A percentile compares a stretch with the other conserved stretches of the same genome.
Evolutionary conservation across 352 stramenopile species (phyloP).

Genomic region (Phytopythium aichiense): DNA sequence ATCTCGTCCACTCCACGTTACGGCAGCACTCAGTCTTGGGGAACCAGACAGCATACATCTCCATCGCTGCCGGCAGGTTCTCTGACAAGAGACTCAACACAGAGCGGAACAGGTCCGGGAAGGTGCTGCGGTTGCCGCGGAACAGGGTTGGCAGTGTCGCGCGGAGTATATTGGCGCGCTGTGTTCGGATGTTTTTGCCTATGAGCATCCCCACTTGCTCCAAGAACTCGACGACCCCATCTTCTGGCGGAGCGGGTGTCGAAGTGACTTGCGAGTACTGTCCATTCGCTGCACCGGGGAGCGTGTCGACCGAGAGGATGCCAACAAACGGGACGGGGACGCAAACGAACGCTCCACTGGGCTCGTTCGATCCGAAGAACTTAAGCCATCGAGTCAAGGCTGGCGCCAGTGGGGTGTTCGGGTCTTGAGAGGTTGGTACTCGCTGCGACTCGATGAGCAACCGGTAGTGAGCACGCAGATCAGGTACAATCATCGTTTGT

Average conservation of each 20-base stretch:
- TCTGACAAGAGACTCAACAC: constrained; percentile 29
- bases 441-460: background rate
- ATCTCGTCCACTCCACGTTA: background rate
- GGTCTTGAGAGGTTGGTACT: background rate
- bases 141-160: constrained; percentile 39
- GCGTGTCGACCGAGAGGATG: constrained; percentile 57
- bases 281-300: constrained; percentile 50
- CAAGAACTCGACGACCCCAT: constrained; percentile 50
- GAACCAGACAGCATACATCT: constrained; percentile 33
- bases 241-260: constrained; percentile 33
- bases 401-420: background rate
- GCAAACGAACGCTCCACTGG: constrained; percentile 45
- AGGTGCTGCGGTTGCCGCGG: constrained; percentile 50
- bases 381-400: constrained; percentile 16
- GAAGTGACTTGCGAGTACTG: constrained; percentile 25
- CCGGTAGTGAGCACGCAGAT: constrained; percentile 28
- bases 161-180: constrained; percentile 14
- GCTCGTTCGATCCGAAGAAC: constrained; percentile 15
- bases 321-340: constrained; percentile 72
- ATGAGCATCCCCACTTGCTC: constrained; percentile 41
- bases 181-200: constrained; percentile 35
- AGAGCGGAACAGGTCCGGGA: constrained; percentile 27
- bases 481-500: constrained; percentile 36
- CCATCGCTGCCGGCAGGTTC: constrained; percentile 38
- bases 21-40: background rate